Percentiles rank a stretch among this genome's conserved stretches.
These are phyloP conservation scores for Dothistroma septosporum DNA, from an alignment of 2,329 filamentous ascomycete genomes.

Conservation along the genomic window DNA sequence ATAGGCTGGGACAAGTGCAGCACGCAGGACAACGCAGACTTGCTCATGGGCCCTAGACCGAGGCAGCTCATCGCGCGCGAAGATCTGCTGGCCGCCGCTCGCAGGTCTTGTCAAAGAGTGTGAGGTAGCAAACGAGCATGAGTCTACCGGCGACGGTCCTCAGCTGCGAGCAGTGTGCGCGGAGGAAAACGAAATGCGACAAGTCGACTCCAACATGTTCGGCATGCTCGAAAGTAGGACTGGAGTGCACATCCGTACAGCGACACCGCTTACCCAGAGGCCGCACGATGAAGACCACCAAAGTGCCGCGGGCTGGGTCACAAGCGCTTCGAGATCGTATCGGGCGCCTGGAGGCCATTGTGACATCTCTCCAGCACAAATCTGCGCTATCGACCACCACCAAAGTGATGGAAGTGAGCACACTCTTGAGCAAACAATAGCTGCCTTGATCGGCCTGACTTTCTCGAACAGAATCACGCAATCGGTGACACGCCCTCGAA, in stretches of 20 bases:
- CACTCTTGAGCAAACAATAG: neutral
- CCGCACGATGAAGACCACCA: neutral
- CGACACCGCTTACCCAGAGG: constrained; percentile 11
- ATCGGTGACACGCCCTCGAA: neutral
- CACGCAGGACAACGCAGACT: too few species aligned
- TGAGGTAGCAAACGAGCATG: too few species aligned
- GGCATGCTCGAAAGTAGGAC: constrained; percentile 9
- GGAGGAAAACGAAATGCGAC: constrained; percentile 11
- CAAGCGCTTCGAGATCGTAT: constrained; percentile 1
- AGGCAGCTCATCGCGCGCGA: too few species aligned
- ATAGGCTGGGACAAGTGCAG: too few species aligned
- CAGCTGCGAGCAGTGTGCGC: constrained; percentile 9
- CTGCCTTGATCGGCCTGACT: neutral
- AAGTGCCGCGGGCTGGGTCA: neutral
- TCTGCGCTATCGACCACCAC: neutral
- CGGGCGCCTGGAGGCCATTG: constrained; percentile 2
- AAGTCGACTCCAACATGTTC: constrained; percentile 2
- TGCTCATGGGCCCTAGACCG: too few species aligned
- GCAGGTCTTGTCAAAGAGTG: too few species aligned
- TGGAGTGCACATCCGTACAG: constrained; percentile 8
- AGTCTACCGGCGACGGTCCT: constrained; percentile 2
- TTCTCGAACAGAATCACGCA: neutral
- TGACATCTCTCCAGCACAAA: neutral
- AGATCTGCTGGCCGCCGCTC: too few species aligned
- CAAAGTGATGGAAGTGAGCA: neutral